Percentiles rank a stretch among this genome's conserved stretches.
phyloP scores from a whole-genome alignment of 163 green algal species.

The Volvox carteri region DNA sequence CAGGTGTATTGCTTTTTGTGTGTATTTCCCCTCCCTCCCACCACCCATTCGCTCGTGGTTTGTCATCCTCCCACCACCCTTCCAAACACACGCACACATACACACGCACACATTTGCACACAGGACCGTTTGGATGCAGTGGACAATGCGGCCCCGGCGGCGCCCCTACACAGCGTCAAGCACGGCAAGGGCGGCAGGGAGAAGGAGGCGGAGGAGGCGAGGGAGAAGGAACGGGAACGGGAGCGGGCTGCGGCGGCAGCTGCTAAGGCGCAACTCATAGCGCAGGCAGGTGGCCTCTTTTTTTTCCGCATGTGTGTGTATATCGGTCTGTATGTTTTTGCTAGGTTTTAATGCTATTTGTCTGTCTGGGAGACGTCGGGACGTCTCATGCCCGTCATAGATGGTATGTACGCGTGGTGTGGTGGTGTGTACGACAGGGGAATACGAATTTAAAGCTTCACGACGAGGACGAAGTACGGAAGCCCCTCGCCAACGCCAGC shows the following conservation, averaged over 20 bases:
- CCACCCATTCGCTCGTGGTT: no score
- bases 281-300: constrained; percentile 59
- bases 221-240: constrained; percentile 81
- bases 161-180: constrained; percentile 44
- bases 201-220: constrained; percentile 77
- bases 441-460: constrained; percentile 65
- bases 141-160: constrained; percentile 66
- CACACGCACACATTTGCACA: no score
- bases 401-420: neutral
- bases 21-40: no score
- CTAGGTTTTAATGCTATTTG: no score
- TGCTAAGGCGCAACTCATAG: constrained; percentile 82
- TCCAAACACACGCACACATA: no score
- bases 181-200: constrained; percentile 58
- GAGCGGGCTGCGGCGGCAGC: constrained; percentile 80
- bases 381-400: no score
- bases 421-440: constrained; percentile 41
- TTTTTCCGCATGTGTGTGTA: no score
- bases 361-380: no score
- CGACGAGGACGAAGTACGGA: constrained; percentile 58
- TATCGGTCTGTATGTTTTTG: no score
- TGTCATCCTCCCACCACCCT: no score
- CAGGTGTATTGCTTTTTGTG: no score
- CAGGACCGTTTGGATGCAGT: constrained; percentile 88
- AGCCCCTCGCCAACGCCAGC: constrained; percentile 24